These are phyloP conservation scores for Apiospora phragmitis DNA, from an alignment of 2,329 filamentous ascomycete species.

Conservation along the genomic window DNA sequence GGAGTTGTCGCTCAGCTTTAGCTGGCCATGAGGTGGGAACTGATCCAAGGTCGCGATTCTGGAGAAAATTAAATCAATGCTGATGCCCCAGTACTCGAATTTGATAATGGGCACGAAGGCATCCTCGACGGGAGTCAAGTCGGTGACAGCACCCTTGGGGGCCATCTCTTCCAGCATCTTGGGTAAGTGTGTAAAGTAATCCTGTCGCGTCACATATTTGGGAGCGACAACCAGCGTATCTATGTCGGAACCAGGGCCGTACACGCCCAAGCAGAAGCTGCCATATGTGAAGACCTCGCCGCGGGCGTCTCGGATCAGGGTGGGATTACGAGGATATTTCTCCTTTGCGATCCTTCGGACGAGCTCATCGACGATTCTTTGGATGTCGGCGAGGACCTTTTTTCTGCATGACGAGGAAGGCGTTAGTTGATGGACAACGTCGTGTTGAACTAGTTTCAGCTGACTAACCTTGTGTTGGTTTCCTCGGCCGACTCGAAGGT, in stretches of 20 bases:
- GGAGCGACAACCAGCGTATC: slow-evolving; percentile 93
- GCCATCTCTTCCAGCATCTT: slow-evolving; percentile 74
- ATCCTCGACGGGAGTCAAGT: slow-evolving; percentile 82
- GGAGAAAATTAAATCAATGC: slow-evolving; percentile 91
- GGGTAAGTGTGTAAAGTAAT: slow-evolving; percentile 94
- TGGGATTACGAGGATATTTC: slow-evolving; percentile 71
- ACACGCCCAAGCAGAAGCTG: slow-evolving; percentile 92
- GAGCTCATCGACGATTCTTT: slow-evolving; percentile 81
- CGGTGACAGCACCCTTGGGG: slow-evolving; percentile 75
- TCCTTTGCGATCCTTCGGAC: slow-evolving; percentile 76
- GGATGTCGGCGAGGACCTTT: slow-evolving; percentile 73
- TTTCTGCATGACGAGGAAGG: slow-evolving; percentile 48
- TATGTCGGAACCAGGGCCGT: slow-evolving; percentile 94
- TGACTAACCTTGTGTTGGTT: slow-evolving; percentile 73
- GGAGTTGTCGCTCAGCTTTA: slow-evolving; percentile 79
- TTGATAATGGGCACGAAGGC: slow-evolving; percentile 98
- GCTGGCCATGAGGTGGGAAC: slow-evolving; percentile 65
- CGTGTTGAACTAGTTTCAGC: slow-evolving; percentile 14
- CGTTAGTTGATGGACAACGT: slow-evolving; percentile 3
- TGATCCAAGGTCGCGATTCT: slow-evolving; percentile 69
- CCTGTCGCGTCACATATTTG: slow-evolving; percentile 81
- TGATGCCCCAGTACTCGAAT: slow-evolving; percentile 86
- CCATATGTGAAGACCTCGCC: slow-evolving; percentile 96
- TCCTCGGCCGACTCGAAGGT: slow-evolving; percentile 87
- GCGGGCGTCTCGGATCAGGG: slow-evolving; percentile 78